Base-by-base conservation (phyloP, 208 protist species). In the Wallacemonas sp. region DNA sequence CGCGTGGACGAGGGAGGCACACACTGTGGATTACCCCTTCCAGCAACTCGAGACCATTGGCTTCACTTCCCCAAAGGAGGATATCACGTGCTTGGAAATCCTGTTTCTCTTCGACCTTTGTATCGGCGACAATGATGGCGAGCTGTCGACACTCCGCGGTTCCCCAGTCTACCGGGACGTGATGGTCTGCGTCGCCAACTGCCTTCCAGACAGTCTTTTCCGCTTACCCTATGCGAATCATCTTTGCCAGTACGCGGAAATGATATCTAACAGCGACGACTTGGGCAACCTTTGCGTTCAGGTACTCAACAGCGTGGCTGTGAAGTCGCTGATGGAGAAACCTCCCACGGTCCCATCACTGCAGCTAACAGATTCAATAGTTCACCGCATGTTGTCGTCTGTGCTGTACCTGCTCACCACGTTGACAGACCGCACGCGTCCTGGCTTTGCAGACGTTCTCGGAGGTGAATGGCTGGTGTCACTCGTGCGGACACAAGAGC, bases 221-320 rank as follows among this genome's bases (percentile, higher is more conserved):
- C 79, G 82, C 36, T 15, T 80, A 26, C 82, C 78, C 10, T 78
- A 86, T 45, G 79, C 78, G 6, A 76, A 73, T 15, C 66, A 88
- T 24, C 54, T 89, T 34, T 44, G 76, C 19, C 75, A 75, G 24
- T 91, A 91, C 70, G 67, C 71, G 0, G 83, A 91, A 53, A 65
- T 61, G 22, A 63, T 87, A 8, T 26, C 34, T 5, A 24, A 68
- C 13, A 50, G 62, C 10, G 52, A 10, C 12, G 50, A 65, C 6
- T 53, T 79, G 2, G 38, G 65, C 37, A 63, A 58, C 46, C 65
- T 80, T 32, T 53, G 54, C 30, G 76, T 92, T 33, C 89, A 94
- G 53, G 83, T 94, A 22, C 66, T 91, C 21, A 89, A 79, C 12
- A 82, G 79, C 60, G 73, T 76, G 3, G 68, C 78, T 24, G 78